Base-by-base conservation (phyloP, 345 rosid genomes). In the Rhodamnia argentea region DNA sequence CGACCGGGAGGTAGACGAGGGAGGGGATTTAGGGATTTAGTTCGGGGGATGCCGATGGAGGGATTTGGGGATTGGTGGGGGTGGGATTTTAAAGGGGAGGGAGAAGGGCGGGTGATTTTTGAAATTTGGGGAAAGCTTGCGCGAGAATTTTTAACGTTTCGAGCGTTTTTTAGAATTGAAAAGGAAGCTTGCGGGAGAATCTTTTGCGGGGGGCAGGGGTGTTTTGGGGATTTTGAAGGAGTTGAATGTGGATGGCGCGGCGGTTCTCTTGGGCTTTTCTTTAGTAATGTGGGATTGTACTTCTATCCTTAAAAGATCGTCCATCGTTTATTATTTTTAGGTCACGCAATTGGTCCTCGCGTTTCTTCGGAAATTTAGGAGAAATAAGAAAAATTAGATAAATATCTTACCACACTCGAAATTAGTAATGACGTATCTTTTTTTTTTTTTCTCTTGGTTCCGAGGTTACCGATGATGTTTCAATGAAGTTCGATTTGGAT, bases 101-200 rank as follows among this genome's bases (percentile, higher is more conserved):
- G 53, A 11, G 78, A 3, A 82, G 81, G 60, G 84, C 78, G 85
- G 83, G 85, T 32, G 5, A 52, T 86, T 89, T 86, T 22, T 60
- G 89, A 89, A 87, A 23, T 76, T 88, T 74, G 13, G 24, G 76
- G 40, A 85, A 89, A 84, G 91, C 89, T 89, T 91, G 91, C 78
- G 87, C 74, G 89, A 83, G 83, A 62, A 81, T 85, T 51, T 60
- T 82, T 22, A 29, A 70, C 5, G 78, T 70, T 70, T 20, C 4
- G 44, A 64, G 44, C 76, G 13, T 32, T 32, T 16, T 57, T 52
- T 82, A 10, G 23, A 37, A 83, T 29, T 27, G 84, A 47, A 58
- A 16, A 58, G 37, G 85, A 89, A 83, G 91, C 89, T 89, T 91
- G 92, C 78, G 87, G 53, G 89, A 83, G 85, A 62, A 70, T 64